phyloP scores from a whole-genome alignment of 1,139 yeast species.

The Kodamaea derodonti region DNA sequence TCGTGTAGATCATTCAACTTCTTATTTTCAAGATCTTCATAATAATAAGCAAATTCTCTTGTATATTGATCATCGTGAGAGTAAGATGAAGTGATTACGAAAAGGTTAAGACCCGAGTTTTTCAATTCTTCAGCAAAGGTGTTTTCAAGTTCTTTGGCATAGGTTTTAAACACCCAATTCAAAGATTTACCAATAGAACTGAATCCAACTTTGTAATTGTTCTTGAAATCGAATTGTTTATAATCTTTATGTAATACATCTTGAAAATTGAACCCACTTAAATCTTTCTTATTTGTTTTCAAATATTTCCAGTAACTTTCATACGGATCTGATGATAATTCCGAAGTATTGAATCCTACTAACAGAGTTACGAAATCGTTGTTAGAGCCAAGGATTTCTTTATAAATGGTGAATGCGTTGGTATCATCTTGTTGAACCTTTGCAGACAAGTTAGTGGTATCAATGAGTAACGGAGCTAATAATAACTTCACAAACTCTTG shows the following conservation, averaged over 20 bases:
- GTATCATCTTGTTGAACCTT: slow-evolving; percentile 57
- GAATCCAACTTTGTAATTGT: slow-evolving; percentile 55
- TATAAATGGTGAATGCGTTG: slow-evolving; percentile 38
- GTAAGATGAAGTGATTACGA: slow-evolving; percentile 63
- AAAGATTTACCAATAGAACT: slow-evolving; percentile 69
- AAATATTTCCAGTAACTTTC: slow-evolving; percentile 24
- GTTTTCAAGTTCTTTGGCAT: slow-evolving; percentile 21
- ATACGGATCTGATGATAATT: slow-evolving; percentile 4
- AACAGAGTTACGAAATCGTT: background rate
- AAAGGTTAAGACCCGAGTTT: slow-evolving; percentile 46
- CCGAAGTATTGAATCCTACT: slow-evolving; percentile 1
- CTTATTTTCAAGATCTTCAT: slow-evolving; percentile 13
- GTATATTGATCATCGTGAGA: slow-evolving; percentile 40
- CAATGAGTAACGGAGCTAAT: slow-evolving; percentile 67
- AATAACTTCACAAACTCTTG: slow-evolving; percentile 46
- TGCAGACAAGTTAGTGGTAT: slow-evolving; percentile 60
- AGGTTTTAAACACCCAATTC: slow-evolving; percentile 46
- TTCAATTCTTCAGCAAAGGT: slow-evolving; percentile 35
- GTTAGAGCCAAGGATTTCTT: slow-evolving; percentile 13
- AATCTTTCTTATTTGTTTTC: slow-evolving; percentile 56
- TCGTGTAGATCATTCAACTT: slow-evolving; percentile 23
- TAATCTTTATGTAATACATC: slow-evolving; percentile 80
- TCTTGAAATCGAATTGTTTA: slow-evolving; percentile 59
- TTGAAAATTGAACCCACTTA: slow-evolving; percentile 51
- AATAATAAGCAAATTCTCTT: slow-evolving; percentile 54